These are phyloP conservation scores for Pterocarpus macrocarpus DNA, from an alignment of 306 rosid species.

Conservation along the genomic window DNA sequence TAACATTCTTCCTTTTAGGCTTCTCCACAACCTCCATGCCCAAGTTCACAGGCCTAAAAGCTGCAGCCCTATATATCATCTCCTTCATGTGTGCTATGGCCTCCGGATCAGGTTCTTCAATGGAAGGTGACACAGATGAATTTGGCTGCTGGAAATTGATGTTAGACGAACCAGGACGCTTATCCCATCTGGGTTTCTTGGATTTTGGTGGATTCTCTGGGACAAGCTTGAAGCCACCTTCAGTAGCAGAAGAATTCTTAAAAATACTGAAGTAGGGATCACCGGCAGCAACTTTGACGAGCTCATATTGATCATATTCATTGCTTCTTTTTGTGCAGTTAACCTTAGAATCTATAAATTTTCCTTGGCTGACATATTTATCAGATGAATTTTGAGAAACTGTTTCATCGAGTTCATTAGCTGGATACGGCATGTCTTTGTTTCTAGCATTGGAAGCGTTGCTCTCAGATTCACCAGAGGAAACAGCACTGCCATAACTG, in stretches of 20 bases:
- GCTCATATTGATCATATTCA: conserved; percentile 48
- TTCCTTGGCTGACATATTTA: conserved; percentile 39
- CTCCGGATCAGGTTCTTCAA: conserved; percentile 89
- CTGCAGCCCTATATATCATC: conserved; percentile 93
- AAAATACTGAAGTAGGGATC: conserved; percentile 53
- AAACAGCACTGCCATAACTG: conserved; percentile 50
- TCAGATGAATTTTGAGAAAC: conserved; percentile 59
- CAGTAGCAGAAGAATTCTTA: conserved; percentile 53
- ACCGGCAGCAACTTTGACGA: conserved; percentile 9
- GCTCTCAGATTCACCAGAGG: conserved; percentile 72
- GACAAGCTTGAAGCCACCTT: conserved; percentile 71
- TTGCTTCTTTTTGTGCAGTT: conserved; percentile 57
- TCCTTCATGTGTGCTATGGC: conserved; percentile 98
- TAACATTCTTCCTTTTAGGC: conserved; percentile 93
- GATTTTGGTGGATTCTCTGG: conserved; percentile 61
- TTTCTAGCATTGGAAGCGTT: conserved; percentile 48
- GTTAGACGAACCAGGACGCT: conserved; percentile 70
- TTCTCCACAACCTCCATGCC: conserved; percentile 77
- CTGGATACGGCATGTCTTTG: conserved; percentile 46
- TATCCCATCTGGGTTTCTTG: conserved; percentile 79
- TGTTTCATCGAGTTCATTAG: conserved; percentile 54
- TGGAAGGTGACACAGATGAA: conserved; percentile 60
- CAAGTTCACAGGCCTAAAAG: conserved; percentile 90
- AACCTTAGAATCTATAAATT: conserved; percentile 42
- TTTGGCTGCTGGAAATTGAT: conserved; percentile 87